These are phyloP conservation scores for Solanum paucissectum DNA, from an alignment of 257 asterid species.

Conservation along the genomic window DNA sequence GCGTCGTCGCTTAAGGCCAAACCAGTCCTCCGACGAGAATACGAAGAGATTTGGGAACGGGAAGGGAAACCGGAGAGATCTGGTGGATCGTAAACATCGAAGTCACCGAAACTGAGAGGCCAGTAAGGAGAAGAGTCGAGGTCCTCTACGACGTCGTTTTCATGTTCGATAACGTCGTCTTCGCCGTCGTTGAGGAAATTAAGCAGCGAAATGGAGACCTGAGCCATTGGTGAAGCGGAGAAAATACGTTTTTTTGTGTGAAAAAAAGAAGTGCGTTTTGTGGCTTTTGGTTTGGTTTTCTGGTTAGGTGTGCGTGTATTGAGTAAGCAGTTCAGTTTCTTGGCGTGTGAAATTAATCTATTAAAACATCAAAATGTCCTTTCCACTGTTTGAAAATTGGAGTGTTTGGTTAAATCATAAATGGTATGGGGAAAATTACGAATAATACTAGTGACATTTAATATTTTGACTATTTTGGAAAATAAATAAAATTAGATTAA, in stretches of 20 bases:
- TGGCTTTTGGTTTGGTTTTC: neutral
- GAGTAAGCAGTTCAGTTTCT: neutral
- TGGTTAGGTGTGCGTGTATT: neutral
- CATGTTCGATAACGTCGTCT: neutral
- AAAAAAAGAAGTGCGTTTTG: neutral
- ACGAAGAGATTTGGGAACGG: neutral
- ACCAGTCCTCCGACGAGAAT: neutral
- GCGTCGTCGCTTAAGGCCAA: conserved; percentile 1
- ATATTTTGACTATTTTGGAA: neutral
- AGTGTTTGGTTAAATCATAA: no score
- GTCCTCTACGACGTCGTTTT: neutral
- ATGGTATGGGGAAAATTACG: no score
- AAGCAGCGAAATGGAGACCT: conserved; percentile 8
- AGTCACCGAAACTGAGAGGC: conserved; percentile 17
- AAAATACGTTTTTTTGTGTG: neutral
- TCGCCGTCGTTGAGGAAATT: conserved; percentile 12
- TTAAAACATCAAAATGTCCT: neutral
- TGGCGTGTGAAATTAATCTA: neutral
- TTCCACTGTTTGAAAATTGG: no score
- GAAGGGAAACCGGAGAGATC: conserved; percentile 10
- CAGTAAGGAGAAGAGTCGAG: conserved; percentile 8
- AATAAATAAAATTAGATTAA: no score
- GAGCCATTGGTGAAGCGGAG: neutral
- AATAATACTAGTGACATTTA: no score
- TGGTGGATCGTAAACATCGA: conserved; percentile 2